Base-by-base conservation (phyloP, 2,329 filamentous ascomycete species). In the Fusarium proliferatum region DNA sequence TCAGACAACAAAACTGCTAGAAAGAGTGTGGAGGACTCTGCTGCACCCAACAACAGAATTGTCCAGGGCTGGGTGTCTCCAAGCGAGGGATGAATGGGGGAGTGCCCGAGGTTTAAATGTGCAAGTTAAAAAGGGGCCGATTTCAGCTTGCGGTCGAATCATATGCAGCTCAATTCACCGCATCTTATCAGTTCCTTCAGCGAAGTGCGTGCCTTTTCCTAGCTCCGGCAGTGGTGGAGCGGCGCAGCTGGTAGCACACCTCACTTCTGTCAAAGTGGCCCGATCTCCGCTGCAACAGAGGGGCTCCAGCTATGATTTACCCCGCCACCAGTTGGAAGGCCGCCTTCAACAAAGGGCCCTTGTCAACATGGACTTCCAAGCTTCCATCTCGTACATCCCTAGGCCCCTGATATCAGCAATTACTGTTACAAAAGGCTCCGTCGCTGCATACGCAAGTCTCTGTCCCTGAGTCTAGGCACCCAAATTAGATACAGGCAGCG, bases 111-210 rank as follows among this genome's bases (percentile, higher is more conserved):
- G 39, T 61, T 52, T 57, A 62, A 60, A 71, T 26, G 17, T 41
- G 19, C 17, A 71, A n/a, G 36, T 42, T 36, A 23, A 43, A 64
- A 69, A 19, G 48, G 60, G 56, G 59, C 56, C 43, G 38, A 49
- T 30, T 57, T 53, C 43, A 38, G 55, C 26, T 45, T 57, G 52
- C 26, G 49, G 42, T 38, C 67, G 45, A 76, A 67, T 69, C 62
- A 62, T 53, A 58, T 48, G 51, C 60, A 36, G 21, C 39, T 59
- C 52, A 75, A 72, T 77, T 77, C 75, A 77, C 75, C 75, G 75
- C 71, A 77, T 77, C 73, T 73, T 64, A 38, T 33, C 34, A 48
- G 45, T 33, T 36, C 28, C 51, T 46, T 28, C 38, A 39, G 17
- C 48, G 43, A 45, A 60, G 30, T 67, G 53, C 53, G 59, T 64